A percentile compares a stretch with the other conserved stretches of the same genome.
Conservation (phyloP, 306 rosid genomes). For the Cucurbita ficifolia region DNA sequence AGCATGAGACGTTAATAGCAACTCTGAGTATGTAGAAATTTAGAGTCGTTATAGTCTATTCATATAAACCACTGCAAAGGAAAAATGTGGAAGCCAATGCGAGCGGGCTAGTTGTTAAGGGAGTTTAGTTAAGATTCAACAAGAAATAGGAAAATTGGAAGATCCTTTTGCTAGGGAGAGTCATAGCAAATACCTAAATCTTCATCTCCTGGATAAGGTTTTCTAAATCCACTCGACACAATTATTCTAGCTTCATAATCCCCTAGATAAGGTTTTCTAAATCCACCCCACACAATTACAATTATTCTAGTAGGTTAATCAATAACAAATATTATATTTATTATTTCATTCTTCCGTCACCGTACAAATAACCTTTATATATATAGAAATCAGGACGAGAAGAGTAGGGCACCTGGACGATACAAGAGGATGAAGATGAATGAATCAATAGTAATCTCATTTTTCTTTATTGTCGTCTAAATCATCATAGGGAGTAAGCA, state of each 20-base stretch:
- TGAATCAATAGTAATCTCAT: background rate
- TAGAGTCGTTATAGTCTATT: too few relatives aligned
- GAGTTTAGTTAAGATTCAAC: background rate
- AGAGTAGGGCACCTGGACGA: background rate
- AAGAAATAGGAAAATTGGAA: background rate
- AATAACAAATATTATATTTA: background rate
- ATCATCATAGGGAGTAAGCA: slow-evolving; percentile 50
- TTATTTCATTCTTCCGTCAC: slow-evolving; percentile 4
- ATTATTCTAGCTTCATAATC: too few relatives aligned
- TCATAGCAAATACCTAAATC: background rate
- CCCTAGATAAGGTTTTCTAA: background rate
- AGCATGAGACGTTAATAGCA: too few relatives aligned
- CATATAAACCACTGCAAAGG: too few relatives aligned
- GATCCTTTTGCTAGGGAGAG: background rate
- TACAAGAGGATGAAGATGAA: background rate
- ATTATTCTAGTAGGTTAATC: background rate
- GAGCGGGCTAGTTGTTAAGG: background rate
- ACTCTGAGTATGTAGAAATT: too few relatives aligned
- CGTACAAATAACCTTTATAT: background rate
- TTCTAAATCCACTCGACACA: too few relatives aligned
- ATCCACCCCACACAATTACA: background rate
- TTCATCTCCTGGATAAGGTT: too few relatives aligned
- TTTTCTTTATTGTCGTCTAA: background rate
- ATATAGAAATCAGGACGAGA: background rate
- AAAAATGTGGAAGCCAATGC: too few relatives aligned